Evolutionary conservation across 2,329 filamentous ascomycete species (phyloP), one percentile per base, ranked within the genome.

Genomic region (Botryosphaeria dothidea): DNA sequence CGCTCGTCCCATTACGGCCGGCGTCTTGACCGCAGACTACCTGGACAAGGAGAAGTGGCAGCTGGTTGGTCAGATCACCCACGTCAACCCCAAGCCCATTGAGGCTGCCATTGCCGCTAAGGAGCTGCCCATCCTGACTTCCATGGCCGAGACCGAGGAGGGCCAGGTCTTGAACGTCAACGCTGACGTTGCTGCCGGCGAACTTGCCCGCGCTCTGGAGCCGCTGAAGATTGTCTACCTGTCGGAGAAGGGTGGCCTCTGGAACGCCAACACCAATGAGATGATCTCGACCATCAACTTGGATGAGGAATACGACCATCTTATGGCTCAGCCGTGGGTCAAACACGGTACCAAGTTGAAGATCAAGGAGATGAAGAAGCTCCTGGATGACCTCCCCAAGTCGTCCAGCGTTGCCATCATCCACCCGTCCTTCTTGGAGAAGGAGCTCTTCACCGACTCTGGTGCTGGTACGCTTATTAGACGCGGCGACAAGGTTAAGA

Each of bases 271-370:
- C 68, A 92, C 90, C n/a, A 91, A 90, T 66, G 90, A 94, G 83
- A 96, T 97, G 83, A 98, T 98, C 74, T 97, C 94, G 5, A 92
- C 91, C 66, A 98, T 98, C 81, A 98, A 98, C 81, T 84, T 99
- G 65, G 95, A 99, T 75, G 93, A 96, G 80, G 95, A 99, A 81
- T 98, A 92, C 73, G 92, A 96, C 66, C 86, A 92, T 74, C 86
- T 97, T 73, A 97, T 98, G 92, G 85, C 88, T 65, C 92, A 97
- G 80, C 88, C 91, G 71, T 99, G 94, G 95, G 95, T 96, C 78
- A 89, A 92, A 74, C 96, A 95, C 76, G 95, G 95, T 68, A 98
- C 94, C 41, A 88, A 93, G 68, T 85, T 98, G 69, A 99, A 99
- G 88, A 98, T 99, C 79, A 92, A 91, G 81, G 93, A 99, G 82